A percentile compares a stretch with the other conserved stretches of the same genome.
Conservation (phyloP, 164 flowering plant genomes). For the Stephania cephalantha region DNA sequence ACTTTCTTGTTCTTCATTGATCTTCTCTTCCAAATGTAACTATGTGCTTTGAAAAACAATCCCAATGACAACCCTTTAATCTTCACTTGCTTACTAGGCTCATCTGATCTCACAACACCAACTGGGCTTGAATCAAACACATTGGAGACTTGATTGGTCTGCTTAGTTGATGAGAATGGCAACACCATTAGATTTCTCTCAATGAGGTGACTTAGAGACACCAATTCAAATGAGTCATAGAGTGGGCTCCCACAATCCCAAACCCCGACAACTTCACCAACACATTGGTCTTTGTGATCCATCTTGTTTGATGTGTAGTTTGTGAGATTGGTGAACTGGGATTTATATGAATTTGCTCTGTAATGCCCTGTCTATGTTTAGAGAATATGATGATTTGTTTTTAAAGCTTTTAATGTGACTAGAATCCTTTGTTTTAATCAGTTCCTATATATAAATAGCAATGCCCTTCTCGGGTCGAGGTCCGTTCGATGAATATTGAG, state of each 20-base stretch:
- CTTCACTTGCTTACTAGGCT: background rate
- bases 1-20: slow-evolving; percentile 15
- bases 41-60: background rate
- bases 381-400: slow-evolving; percentile 1
- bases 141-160: background rate
- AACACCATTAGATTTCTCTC: slow-evolving; percentile 48
- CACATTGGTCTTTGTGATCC: background rate
- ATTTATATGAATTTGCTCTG: background rate
- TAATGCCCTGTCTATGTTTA: background rate
- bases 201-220: slow-evolving; percentile 39
- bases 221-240: slow-evolving; percentile 65
- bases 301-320: background rate
- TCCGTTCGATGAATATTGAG: too few relatives aligned
- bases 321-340: background rate
- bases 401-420: background rate
- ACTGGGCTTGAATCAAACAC: background rate
- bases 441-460: too few relatives aligned
- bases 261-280: slow-evolving; percentile 1
- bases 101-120: background rate
- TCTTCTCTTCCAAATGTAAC: slow-evolving; percentile 12
- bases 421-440: too few relatives aligned
- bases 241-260: slow-evolving; percentile 79
- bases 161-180: slow-evolving; percentile 20
- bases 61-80: slow-evolving; percentile 8
- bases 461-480: too few relatives aligned